These are phyloP conservation scores for Pythium chondricola DNA, from an alignment of 352 stramenopile genomes.

Conservation along the genomic window DNA sequence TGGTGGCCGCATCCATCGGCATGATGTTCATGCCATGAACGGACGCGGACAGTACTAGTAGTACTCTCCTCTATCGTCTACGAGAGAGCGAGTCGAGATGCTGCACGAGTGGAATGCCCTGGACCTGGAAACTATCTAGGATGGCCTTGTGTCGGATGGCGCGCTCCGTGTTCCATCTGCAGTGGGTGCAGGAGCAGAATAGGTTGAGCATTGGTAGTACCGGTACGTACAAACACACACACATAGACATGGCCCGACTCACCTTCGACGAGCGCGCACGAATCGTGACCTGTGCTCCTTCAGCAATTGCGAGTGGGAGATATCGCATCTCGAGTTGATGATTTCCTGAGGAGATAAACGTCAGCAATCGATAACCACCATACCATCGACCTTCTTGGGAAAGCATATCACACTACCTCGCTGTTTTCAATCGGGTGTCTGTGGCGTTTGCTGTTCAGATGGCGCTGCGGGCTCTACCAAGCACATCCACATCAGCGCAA, in stretches of 20 bases:
- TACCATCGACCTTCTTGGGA: not conserved
- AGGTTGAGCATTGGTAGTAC: not conserved
- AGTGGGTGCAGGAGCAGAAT: not conserved
- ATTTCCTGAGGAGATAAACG: constrained; percentile 32
- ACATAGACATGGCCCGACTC: not conserved
- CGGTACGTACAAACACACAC: constrained; percentile 2
- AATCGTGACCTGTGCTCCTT: constrained; percentile 63
- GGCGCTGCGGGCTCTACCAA: not conserved
- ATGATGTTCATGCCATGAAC: no score
- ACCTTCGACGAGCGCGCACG: constrained; percentile 49
- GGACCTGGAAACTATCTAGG: constrained; percentile 47
- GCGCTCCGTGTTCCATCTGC: constrained; percentile 48
- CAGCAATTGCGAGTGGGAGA: constrained; percentile 49
- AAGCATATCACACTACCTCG: not conserved
- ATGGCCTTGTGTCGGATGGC: constrained; percentile 47
- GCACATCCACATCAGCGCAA: not conserved
- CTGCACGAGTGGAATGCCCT: constrained; percentile 60
- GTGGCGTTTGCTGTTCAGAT: no score
- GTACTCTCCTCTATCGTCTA: no score
- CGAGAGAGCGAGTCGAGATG: constrained; percentile 32
- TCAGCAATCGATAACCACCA: not conserved
- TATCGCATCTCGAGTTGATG: constrained; percentile 59
- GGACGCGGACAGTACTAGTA: no score
- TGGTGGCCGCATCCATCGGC: no score
- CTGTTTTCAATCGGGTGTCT: no score